Conservation (phyloP, 2,329 filamentous ascomycete species). For the Neofusicoccum umdonicola region DNA sequence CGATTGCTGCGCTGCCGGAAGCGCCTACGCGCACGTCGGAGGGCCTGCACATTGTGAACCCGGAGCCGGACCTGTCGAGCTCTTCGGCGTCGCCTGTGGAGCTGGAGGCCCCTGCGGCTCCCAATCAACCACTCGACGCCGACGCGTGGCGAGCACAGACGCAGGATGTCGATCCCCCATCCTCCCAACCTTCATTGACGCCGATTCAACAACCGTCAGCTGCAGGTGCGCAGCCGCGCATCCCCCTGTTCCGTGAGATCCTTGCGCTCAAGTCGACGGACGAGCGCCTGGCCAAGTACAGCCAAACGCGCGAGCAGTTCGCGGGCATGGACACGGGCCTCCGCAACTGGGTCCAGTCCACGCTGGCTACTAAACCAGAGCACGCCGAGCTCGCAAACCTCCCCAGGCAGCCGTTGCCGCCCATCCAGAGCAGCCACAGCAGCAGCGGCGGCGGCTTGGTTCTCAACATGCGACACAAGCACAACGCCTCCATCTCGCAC, state of each 20-base stretch:
- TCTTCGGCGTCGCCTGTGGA: conserved; percentile 16
- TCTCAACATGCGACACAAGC: conserved; percentile 31
- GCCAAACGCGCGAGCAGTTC: conserved; percentile 69
- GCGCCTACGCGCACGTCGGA: conserved; percentile 6
- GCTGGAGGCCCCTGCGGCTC: conserved; percentile 16
- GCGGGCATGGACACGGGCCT: conserved; percentile 73
- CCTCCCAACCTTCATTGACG: neutral
- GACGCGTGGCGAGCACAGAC: conserved; percentile 18
- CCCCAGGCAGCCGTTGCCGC: conserved; percentile 42
- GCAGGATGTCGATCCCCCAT: conserved; percentile 15
- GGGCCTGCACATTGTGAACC: conserved; percentile 20
- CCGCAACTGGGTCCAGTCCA: conserved; percentile 55
- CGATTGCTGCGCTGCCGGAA: conserved; percentile 12
- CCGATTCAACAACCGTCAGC: neutral
- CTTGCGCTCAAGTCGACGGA: conserved; percentile 62
- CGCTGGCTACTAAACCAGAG: conserved; percentile 52
- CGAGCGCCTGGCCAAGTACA: conserved; percentile 72
- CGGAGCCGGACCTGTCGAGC: conserved; percentile 15
- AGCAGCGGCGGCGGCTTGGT: conserved; percentile 14
- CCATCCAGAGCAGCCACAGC: conserved; percentile 19
- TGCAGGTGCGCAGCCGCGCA: conserved; percentile 5
- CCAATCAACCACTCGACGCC: conserved; percentile 15
- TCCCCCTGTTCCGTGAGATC: conserved; percentile 67
- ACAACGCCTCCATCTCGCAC: conserved; percentile 34
- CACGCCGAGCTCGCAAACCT: conserved; percentile 48